These are phyloP conservation scores for Penicillium janthinellum DNA, from an alignment of 2,329 filamentous ascomycete species.

Conservation along the genomic window DNA sequence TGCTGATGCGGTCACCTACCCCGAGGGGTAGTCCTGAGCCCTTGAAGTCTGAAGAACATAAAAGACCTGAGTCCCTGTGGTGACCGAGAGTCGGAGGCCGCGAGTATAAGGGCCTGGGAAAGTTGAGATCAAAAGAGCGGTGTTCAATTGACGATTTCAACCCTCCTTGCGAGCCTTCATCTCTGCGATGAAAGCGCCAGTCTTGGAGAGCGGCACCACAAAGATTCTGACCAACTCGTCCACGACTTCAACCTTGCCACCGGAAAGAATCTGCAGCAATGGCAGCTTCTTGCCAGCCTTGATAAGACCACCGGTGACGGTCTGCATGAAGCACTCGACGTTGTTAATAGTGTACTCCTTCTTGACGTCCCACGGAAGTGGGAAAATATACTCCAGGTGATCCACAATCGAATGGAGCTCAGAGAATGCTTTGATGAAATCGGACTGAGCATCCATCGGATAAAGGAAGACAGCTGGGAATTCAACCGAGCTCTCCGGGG, in stretches of 20 bases:
- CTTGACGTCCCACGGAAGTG: conserved; percentile 78
- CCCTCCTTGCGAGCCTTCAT: conserved; percentile 71
- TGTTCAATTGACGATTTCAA: conserved; percentile 20
- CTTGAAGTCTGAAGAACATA: neutral
- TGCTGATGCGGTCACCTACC: neutral
- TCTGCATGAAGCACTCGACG: conserved; percentile 92
- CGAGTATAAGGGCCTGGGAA: neutral
- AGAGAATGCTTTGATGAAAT: conserved; percentile 85
- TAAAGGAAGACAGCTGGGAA: conserved; percentile 87
- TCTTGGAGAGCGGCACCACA: conserved; percentile 72
- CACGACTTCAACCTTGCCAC: conserved; percentile 80
- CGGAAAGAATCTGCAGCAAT: conserved; percentile 71
- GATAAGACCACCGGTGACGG: conserved; percentile 72
- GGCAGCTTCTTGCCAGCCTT: conserved; percentile 86
- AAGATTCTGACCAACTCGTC: conserved; percentile 83
- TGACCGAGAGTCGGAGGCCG: neutral
- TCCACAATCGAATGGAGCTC: conserved; percentile 75
- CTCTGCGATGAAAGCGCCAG: conserved; percentile 76
- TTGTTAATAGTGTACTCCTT: conserved; percentile 64
- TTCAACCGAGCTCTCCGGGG: conserved; percentile 69
- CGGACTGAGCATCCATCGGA: conserved; percentile 76
- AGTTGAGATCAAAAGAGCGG: neutral
- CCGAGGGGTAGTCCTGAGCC: neutral
- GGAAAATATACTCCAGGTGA: conserved; percentile 83
- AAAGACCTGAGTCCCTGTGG: neutral